Conservation (phyloP, 352 stramenopile genomes). For the Achlya hypogyna region DNA sequence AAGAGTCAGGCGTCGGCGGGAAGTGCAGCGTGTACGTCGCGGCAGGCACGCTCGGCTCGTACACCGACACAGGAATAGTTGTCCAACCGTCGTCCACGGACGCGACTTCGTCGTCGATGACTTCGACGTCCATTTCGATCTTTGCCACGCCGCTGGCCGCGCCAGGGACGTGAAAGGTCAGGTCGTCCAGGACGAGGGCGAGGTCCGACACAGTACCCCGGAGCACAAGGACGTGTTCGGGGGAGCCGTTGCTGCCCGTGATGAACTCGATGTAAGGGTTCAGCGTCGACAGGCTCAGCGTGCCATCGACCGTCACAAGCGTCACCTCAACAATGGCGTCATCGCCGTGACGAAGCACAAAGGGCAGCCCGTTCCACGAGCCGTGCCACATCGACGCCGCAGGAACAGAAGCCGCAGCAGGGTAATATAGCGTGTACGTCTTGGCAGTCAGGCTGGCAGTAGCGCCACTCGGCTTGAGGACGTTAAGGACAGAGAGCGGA, state of each 20-base stretch:
- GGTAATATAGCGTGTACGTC: not conserved
- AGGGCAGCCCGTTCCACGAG: not conserved
- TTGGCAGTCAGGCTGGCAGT: not conserved
- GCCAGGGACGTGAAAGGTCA: not conserved
- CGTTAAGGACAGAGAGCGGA: not conserved
- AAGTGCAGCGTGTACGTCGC: constrained; percentile 1
- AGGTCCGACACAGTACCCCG: not conserved
- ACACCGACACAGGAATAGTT: not conserved
- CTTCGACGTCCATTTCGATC: not conserved
- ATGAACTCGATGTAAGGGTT: constrained; percentile 2
- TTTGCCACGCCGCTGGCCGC: not conserved
- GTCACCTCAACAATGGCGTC: not conserved
- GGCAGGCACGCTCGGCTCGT: not conserved
- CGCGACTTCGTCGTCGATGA: not conserved
- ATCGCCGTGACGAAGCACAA: not conserved
- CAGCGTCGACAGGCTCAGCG: not conserved
- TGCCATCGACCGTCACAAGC: not conserved
- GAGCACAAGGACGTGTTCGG: not conserved
- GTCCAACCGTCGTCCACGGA: not conserved
- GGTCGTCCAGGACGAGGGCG: not conserved
- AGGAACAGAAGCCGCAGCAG: too few species aligned
- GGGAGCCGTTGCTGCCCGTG: not conserved
- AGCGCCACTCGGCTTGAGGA: not conserved
- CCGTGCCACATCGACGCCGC: not conserved
- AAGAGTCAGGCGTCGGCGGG: not conserved